Conservation (phyloP, 2,329 filamentous ascomycete species). For the Byssoonygena ceratinophila region DNA sequence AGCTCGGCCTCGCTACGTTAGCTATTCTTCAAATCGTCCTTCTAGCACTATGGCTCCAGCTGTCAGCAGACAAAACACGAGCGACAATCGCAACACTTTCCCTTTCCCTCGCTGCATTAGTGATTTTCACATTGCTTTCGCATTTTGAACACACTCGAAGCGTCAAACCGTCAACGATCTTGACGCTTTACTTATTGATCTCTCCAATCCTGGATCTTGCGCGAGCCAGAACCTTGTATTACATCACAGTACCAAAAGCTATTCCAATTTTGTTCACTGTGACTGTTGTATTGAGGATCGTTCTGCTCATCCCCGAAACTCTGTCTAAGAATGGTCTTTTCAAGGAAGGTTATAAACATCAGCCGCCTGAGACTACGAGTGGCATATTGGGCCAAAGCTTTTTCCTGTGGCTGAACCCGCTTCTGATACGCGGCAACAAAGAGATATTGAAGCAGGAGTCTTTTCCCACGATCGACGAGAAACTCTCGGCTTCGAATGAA, state of each 20-base stretch:
- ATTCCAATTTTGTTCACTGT: conserved; percentile 16
- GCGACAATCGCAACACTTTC: not conserved
- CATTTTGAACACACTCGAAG: conserved; percentile 31
- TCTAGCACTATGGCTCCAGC: not conserved
- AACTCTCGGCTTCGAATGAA: too few species aligned
- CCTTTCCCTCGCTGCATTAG: not conserved
- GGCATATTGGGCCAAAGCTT: too few species aligned
- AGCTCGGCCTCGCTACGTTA: not conserved
- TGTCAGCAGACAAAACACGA: not conserved
- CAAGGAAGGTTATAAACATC: conserved; percentile 15
- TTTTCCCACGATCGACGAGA: too few species aligned
- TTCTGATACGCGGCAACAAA: too few species aligned
- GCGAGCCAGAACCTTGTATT: conserved; percentile 26
- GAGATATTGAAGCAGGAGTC: too few species aligned
- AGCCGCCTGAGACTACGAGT: conserved; percentile 25
- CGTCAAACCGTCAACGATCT: conserved; percentile 32
- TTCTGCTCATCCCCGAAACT: not conserved
- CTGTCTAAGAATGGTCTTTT: not conserved
- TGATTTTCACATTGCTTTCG: not conserved
- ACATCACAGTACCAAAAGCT: not conserved
- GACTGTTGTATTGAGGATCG: conserved; percentile 6
- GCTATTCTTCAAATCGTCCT: not conserved
- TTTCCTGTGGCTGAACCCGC: too few species aligned
- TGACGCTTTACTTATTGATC: conserved; percentile 34
- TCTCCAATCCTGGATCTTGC: conserved; percentile 34